Base-by-base conservation (phyloP, 2,329 filamentous ascomycete genomes). In the Lecanicillium sp. region DNA sequence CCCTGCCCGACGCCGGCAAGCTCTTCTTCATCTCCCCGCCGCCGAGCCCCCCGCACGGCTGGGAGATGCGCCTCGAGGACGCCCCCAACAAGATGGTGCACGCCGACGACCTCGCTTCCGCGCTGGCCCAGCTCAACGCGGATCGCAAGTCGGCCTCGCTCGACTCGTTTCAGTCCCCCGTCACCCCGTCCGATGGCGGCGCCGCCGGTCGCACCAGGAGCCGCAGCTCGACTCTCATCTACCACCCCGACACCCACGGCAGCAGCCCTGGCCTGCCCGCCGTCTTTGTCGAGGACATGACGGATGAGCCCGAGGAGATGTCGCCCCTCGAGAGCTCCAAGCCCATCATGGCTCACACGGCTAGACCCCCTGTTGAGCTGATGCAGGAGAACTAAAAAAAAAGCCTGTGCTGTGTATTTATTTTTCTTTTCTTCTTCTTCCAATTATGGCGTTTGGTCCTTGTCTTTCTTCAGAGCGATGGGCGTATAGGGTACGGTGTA, bases 1-100 rank as follows among this genome's bases (percentile, higher is more conserved):
- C 73, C n/a, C 71, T 83, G 1, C 79, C 80, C 41, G 79, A 83
- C 46, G 77, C 77, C 37, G 79, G 79, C 53, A 83, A 82, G 65
- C 71, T 82, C 39, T 84, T 84, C 67, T 84, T 84, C 65, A 84
- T 84, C 59, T 80, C 75, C 36, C 80, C 80, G 19, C 80, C 80
- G 8, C 79, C 80, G 5, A 77, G 71, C 42, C 79, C 80, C 30
- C 80, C 80, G 3, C 77, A 81, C 50, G 79, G 76, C 49, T 84
- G 80, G 80, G 74, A 82, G 63, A 72, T 79, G 61, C 71, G 71
- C 47, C 63, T 82, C 33, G 80, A 84, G 58, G 79, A 79, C 47
- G 79, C 79, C 4, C 80, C 80, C 41, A 84, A 84, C 58, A 82
- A 81, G 61, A 68, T 72, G 52, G 77, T 84, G 18, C 77, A 84